These are phyloP conservation scores for Phialocephala sp. DNA, from an alignment of 2,329 filamentous ascomycete genomes.

Conservation along the genomic window DNA sequence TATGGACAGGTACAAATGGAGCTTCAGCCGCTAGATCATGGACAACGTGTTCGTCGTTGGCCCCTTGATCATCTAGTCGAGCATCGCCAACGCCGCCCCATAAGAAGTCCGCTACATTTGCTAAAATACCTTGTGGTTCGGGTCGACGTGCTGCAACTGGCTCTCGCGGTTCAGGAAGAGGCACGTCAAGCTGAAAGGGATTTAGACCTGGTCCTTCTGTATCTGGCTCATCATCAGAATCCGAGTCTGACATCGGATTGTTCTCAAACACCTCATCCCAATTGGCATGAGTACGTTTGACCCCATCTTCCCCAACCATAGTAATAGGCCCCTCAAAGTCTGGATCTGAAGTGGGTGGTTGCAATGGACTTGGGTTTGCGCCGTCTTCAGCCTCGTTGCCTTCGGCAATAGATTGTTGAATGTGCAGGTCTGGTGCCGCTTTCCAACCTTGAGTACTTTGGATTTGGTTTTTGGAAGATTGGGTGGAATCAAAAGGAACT, in stretches of 20 bases:
- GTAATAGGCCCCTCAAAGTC: constrained; percentile 24
- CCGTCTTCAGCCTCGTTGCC: constrained; percentile 21
- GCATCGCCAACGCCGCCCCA: constrained; percentile 60
- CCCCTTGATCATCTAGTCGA: constrained; percentile 49
- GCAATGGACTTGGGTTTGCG: background rate
- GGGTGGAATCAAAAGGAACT: background rate
- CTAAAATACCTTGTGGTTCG: constrained; percentile 48
- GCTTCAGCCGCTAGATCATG: constrained; percentile 64
- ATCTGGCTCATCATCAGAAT: constrained; percentile 30
- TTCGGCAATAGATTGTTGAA: constrained; percentile 27
- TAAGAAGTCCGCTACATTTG: constrained; percentile 62
- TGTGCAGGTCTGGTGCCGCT: constrained; percentile 26
- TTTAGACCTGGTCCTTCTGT: constrained; percentile 23
- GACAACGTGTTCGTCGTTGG: constrained; percentile 64
- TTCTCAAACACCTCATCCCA: constrained; percentile 34
- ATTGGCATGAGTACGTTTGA: constrained; percentile 24
- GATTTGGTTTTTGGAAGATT: constrained; percentile 7
- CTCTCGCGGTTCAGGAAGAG: constrained; percentile 28
- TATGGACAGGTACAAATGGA: constrained; percentile 58
- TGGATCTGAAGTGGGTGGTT: background rate
- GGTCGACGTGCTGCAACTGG: constrained; percentile 22
- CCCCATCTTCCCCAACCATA: constrained; percentile 32
- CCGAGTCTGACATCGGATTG: constrained; percentile 32
- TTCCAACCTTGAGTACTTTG: constrained; percentile 26
- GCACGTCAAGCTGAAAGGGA: constrained; percentile 29